phyloP scores from a whole-genome alignment of 1,284 basidiomycete genomes.

The Cutaneotrichosporon dermatis region DNA sequence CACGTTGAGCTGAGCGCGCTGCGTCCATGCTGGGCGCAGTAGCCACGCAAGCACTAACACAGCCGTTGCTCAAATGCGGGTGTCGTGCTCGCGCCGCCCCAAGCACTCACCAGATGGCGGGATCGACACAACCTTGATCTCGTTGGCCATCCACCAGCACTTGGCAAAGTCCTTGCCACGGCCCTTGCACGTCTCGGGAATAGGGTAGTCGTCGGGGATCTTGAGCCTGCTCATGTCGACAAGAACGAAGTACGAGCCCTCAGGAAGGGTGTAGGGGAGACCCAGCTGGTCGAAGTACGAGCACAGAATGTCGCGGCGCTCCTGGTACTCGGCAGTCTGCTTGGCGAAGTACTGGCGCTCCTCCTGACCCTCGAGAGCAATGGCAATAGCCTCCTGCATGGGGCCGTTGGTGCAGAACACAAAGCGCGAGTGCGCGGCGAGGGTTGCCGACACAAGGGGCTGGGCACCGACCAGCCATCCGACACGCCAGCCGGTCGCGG shows the following conservation, averaged over 20 bases:
- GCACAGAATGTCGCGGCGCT: slow-evolving; percentile 68
- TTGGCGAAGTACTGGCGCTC: slow-evolving; percentile 72
- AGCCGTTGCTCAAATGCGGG: too few relatives aligned
- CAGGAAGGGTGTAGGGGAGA: slow-evolving; percentile 77
- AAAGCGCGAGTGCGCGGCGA: slow-evolving; percentile 88
- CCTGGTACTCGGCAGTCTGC: slow-evolving; percentile 74
- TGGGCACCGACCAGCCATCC: slow-evolving; percentile 87
- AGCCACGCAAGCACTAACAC: too few relatives aligned
- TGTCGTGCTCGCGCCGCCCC: too few relatives aligned
- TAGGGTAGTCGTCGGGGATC: slow-evolving; percentile 77
- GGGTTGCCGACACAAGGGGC: slow-evolving; percentile 75
- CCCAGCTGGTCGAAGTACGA: slow-evolving; percentile 79
- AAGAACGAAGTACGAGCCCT: slow-evolving; percentile 85
- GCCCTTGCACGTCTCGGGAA: slow-evolving; percentile 69
- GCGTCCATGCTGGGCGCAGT: too few relatives aligned
- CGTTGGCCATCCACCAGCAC: slow-evolving; percentile 84
- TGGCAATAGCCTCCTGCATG: slow-evolving; percentile 84
- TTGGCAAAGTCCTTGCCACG: slow-evolving; percentile 86
- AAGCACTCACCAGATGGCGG: slow-evolving; percentile 70
- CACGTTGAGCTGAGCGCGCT: too few relatives aligned
- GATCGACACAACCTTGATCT: slow-evolving; percentile 83
- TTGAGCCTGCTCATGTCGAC: slow-evolving; percentile 77
- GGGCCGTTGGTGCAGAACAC: slow-evolving; percentile 92
- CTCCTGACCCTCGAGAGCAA: slow-evolving; percentile 71
- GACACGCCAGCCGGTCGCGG: slow-evolving; percentile 95